These are phyloP conservation scores for Arabidopsis suecica DNA, from an alignment of 345 rosid genomes.

Conservation along the genomic window DNA sequence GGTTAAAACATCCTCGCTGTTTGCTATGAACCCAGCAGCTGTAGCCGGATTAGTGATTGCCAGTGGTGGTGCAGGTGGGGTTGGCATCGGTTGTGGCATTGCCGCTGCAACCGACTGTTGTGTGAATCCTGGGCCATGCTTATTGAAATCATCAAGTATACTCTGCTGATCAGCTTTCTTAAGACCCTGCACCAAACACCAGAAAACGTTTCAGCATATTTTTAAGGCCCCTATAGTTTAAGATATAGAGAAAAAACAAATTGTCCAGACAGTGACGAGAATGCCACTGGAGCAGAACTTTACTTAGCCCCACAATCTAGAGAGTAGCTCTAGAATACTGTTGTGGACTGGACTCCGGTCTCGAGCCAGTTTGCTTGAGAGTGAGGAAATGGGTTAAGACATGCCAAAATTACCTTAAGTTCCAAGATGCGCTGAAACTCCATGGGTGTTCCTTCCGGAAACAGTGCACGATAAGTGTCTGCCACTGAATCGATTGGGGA, in stretches of 20 bases:
- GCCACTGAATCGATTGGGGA: conserved; percentile 98
- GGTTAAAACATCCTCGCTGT: conserved; percentile 89
- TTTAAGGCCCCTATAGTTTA: neutral
- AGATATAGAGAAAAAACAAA: neutral
- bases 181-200: conserved; percentile 65
- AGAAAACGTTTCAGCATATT: neutral
- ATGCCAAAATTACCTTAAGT: conserved; percentile 65
- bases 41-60: conserved; percentile 53
- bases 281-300: neutral
- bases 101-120: conserved; percentile 51
- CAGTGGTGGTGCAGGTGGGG: conserved; percentile 47
- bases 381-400: neutral
- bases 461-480: conserved; percentile 91
- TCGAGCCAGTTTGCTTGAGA: neutral
- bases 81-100: conserved; percentile 52
- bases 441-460: conserved; percentile 98
- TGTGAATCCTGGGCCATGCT: conserved; percentile 69
- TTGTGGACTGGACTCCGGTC: neutral
- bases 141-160: conserved; percentile 91
- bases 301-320: neutral
- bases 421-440: conserved; percentile 98
- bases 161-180: conserved; percentile 90
- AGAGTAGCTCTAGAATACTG: conserved; percentile 1
- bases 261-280: neutral
- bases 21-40: conserved; percentile 71